A percentile compares a stretch with the other conserved stretches of the same genome.
These are phyloP conservation scores for Wickerhamiella hasegawae DNA, from an alignment of 805 yeast species.

Conservation along the genomic window DNA sequence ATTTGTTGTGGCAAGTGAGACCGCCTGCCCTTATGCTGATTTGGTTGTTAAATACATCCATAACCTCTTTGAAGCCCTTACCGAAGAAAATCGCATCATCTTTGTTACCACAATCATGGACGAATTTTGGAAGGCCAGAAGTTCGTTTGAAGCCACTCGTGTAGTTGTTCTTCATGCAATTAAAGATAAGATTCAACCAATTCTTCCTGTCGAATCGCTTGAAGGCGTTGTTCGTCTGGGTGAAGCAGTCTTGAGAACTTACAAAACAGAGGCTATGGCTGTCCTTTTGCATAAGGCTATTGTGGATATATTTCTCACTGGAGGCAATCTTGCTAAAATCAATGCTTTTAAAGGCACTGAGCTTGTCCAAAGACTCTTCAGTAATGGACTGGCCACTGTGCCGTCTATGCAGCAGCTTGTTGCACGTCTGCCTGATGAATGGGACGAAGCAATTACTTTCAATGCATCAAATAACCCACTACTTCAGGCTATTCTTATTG, in stretches of 20 bases:
- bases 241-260: conserved; percentile 7
- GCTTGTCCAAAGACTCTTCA: neutral
- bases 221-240: conserved; percentile 8
- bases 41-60: conserved; percentile 31
- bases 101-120: conserved; percentile 25
- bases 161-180: conserved; percentile 8
- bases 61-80: conserved; percentile 22
- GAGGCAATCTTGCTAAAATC: neutral
- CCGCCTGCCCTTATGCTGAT: conserved; percentile 43
- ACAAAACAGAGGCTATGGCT: conserved; percentile 12
- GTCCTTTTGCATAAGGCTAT: neutral
- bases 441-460: no score
- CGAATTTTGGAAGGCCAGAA: conserved; percentile 31
- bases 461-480: no score
- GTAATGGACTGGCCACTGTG: no score
- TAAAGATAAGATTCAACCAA: conserved; percentile 1
- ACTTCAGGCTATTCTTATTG: no score
- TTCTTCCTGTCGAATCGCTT: conserved; percentile 5
- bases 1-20: conserved; percentile 28
- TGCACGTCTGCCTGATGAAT: no score
- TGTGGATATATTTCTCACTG: conserved; percentile 3
- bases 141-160: conserved; percentile 41
- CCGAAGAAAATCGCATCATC: conserved; percentile 16
- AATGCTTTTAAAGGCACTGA: neutral
- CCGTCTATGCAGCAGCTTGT: no score